Evolutionary conservation across 805 yeast genomes (phyloP).

Genomic region (Spathaspora boniae): DNA sequence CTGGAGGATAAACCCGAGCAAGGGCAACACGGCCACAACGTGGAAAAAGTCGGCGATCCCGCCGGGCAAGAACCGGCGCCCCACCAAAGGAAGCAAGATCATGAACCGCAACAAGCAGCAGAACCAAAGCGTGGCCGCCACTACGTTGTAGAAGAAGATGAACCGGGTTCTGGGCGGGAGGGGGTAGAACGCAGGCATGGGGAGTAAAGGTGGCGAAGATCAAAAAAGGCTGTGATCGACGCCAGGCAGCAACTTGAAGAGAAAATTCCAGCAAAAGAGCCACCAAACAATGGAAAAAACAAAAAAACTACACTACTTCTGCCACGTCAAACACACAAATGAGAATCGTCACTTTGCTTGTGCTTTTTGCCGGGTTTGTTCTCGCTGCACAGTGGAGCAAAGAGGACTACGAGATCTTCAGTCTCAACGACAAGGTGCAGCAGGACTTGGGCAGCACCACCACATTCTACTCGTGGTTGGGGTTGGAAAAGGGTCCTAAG

Average conservation of each 20-base stretch:
- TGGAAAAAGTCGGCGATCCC: constrained; percentile 68
- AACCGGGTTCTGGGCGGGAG: constrained; percentile 28
- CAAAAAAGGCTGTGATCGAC: no score
- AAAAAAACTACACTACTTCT: background rate
- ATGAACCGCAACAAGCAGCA: constrained; percentile 47
- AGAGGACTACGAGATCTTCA: constrained; percentile 79
- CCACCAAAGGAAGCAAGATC: constrained; percentile 60
- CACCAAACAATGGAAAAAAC: background rate
- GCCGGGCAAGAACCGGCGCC: constrained; percentile 61
- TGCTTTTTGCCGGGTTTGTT: constrained; percentile 8
- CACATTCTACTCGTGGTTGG: constrained; percentile 68
- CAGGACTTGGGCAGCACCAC: constrained; percentile 58
- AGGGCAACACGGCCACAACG: constrained; percentile 33
- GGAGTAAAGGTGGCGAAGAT: background rate
- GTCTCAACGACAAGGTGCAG: constrained; percentile 59
- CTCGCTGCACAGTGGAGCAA: constrained; percentile 49
- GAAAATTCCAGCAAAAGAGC: no score
- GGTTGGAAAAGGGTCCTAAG: constrained; percentile 42
- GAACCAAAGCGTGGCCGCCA: constrained; percentile 44
- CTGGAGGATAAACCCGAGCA: constrained; percentile 19
- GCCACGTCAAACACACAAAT: constrained; percentile 2
- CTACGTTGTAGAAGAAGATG: constrained; percentile 32
- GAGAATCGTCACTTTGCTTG: constrained; percentile 6
- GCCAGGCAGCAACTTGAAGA: no score
- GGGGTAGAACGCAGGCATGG: constrained; percentile 35